Percentiles rank a stretch among this genome's conserved stretches.
These are phyloP conservation scores for Trypanosoma grayi DNA, from an alignment of 208 protist species.

Conservation along the genomic window DNA sequence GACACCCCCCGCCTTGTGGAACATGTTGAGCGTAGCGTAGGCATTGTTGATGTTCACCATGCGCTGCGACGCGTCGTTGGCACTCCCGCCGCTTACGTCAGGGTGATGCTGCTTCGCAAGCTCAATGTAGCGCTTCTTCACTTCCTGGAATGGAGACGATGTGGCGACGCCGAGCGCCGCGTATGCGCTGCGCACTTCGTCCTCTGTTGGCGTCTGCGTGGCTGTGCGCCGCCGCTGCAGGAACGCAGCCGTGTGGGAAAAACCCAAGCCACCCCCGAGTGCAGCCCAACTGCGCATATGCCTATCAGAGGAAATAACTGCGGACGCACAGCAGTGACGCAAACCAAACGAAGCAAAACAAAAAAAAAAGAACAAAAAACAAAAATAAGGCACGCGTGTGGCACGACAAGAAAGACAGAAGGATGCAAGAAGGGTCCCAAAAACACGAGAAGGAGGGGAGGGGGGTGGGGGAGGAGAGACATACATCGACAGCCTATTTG, in stretches of 20 bases:
- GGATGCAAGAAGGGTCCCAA: too few species aligned
- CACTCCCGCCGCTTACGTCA: constrained; percentile 48
- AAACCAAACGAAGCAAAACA: neutral
- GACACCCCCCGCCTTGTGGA: constrained; percentile 57
- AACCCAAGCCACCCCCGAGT: neutral
- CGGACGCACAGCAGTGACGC: constrained; percentile 3
- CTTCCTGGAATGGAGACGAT: constrained; percentile 46
- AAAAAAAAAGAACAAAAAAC: constrained; percentile 6
- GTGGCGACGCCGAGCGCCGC: constrained; percentile 58
- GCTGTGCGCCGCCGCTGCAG: constrained; percentile 21
- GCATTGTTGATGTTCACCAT: constrained; percentile 89
- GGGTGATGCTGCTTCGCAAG: constrained; percentile 90
- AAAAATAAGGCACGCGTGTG: neutral
- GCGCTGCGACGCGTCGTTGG: constrained; percentile 27
- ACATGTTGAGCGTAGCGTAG: constrained; percentile 71
- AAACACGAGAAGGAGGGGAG: neutral
- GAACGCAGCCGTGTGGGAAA: neutral
- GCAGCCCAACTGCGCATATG: constrained; percentile 18
- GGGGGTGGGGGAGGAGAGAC: neutral
- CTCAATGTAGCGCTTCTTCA: constrained; percentile 80
- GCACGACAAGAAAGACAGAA: neutral
- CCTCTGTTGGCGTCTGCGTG: constrained; percentile 45
- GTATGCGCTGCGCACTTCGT: constrained; percentile 75
- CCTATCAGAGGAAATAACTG: neutral
- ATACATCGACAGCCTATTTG: neutral